These are phyloP conservation scores for Ustilago shanxiensis DNA, from an alignment of 1,284 basidiomycete genomes.

Conservation along the genomic window DNA sequence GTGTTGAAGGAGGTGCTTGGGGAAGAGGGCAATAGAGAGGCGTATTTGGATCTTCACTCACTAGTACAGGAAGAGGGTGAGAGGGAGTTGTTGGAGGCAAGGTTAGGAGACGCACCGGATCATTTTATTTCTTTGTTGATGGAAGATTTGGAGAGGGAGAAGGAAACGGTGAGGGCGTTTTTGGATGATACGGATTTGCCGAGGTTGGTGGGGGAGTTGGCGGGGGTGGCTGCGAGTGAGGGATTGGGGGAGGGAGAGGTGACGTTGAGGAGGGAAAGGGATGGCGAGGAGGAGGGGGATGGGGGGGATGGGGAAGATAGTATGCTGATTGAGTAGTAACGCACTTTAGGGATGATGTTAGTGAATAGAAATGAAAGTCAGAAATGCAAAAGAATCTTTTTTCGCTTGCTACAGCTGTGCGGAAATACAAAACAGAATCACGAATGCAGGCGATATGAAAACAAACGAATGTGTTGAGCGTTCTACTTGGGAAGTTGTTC, in stretches of 20 bases:
- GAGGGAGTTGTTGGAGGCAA: constrained; percentile 19
- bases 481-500: neutral
- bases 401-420: too few species aligned
- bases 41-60: constrained; percentile 9
- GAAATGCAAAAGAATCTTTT: neutral
- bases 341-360: neutral
- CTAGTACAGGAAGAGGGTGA: constrained; percentile 8
- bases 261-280: neutral
- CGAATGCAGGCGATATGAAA: too few species aligned
- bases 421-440: too few species aligned
- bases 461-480: too few species aligned
- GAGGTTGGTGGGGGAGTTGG: constrained; percentile 29
- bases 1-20: constrained; percentile 33
- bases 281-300: neutral
- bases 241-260: neutral
- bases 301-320: constrained; percentile 14
- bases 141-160: constrained; percentile 28
- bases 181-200: constrained; percentile 45
- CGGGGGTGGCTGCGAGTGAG: constrained; percentile 21
- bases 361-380: neutral
- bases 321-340: constrained; percentile 22
- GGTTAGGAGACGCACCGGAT: constrained; percentile 10
- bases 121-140: constrained; percentile 16
- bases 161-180: constrained; percentile 17
- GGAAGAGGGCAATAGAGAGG: constrained; percentile 8